Evolutionary conservation across 208 protist genomes (phyloP), one percentile per base, ranked within the genome.

Genomic region (Leishmania guyanensis): DNA sequence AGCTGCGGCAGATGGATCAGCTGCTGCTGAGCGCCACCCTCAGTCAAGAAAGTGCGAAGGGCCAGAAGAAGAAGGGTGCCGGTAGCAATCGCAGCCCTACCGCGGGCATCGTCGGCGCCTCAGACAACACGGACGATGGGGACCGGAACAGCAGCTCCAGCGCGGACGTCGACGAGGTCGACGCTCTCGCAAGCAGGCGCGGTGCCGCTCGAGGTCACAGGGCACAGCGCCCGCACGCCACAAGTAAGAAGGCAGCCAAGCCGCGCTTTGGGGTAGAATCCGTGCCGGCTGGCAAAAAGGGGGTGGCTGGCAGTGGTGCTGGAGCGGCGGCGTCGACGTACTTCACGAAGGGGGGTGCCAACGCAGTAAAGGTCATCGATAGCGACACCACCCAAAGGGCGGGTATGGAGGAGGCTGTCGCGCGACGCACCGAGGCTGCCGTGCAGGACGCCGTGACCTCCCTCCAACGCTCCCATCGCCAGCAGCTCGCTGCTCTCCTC

Each of bases 1-100:
- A 93, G 87, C 65, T 90, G 51, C 70, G 86, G 12, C 75, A 85
- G 50, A 85, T 86, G 71, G 84, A 91, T 73, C 82, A 88, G 79
- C 77, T 79, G 62, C 56, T 82, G 76, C 60, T 86, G 43, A 76
- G 79, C 43, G 58, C 68, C 72, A 78, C 75, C 8, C 43, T 78
- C 6, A 65, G 54, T 33, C 6, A 50, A 14, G 72, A 75, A 53
- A 66, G 58, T 20, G 26, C 56, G 46, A 68, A 71, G 66, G 48
- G 50, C 33, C 29, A 60, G 64, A 22, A 22, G 50, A 56, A 29
- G 56, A 62, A 77, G 53, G 26, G 56, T 12, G 46, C 62, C 12
- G 56, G 53, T 2, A 69, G 50, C n/a, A n/a, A n/a, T 29, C 5
- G 29, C 3, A 50, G 77, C 51, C 48, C 29, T 8, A 39, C 50